phyloP scores from a whole-genome alignment of 208 protist genomes.

The Leishmania amazonensis region DNA sequence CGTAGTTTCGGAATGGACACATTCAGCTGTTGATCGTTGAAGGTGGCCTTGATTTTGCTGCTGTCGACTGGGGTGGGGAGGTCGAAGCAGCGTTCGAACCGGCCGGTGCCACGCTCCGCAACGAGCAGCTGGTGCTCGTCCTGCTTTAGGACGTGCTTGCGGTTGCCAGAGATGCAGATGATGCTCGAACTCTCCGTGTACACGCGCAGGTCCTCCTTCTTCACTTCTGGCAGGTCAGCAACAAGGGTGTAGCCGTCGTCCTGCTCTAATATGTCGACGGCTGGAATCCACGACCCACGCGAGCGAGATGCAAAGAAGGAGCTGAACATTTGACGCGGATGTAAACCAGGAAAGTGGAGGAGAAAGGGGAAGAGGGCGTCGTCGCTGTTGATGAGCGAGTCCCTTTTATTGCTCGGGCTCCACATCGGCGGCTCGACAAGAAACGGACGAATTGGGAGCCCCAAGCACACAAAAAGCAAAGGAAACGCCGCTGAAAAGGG shows the following conservation, averaged over 20 bases:
- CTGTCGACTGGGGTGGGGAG: conserved; percentile 44
- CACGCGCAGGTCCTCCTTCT: conserved; percentile 65
- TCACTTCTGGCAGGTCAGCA: conserved; percentile 76
- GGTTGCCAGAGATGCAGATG: conserved; percentile 76
- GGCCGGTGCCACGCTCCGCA: conserved; percentile 56
- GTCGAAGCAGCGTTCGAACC: conserved; percentile 83
- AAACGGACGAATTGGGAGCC: background rate
- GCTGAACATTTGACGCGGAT: conserved; percentile 33
- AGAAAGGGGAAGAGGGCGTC: conserved; percentile 5
- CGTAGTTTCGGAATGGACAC: conserved; percentile 60
- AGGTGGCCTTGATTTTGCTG: conserved; percentile 50
- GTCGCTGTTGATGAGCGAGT: background rate
- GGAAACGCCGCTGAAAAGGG: too few species aligned
- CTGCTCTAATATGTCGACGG: conserved; percentile 72
- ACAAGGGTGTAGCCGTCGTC: conserved; percentile 60
- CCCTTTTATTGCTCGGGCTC: conserved; percentile 10
- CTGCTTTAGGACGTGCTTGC: conserved; percentile 37
- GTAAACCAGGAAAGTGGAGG: conserved; percentile 4
- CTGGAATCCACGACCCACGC: conserved; percentile 73
- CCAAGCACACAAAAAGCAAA: background rate
- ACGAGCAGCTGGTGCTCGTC: conserved; percentile 39
- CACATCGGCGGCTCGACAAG: background rate
- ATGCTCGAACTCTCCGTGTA: conserved; percentile 54
- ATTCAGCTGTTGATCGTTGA: conserved; percentile 52
- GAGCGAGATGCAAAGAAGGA: conserved; percentile 51